phyloP scores from a whole-genome alignment of 2,329 filamentous ascomycete species.

The Scleromitrula shiraiana region DNA sequence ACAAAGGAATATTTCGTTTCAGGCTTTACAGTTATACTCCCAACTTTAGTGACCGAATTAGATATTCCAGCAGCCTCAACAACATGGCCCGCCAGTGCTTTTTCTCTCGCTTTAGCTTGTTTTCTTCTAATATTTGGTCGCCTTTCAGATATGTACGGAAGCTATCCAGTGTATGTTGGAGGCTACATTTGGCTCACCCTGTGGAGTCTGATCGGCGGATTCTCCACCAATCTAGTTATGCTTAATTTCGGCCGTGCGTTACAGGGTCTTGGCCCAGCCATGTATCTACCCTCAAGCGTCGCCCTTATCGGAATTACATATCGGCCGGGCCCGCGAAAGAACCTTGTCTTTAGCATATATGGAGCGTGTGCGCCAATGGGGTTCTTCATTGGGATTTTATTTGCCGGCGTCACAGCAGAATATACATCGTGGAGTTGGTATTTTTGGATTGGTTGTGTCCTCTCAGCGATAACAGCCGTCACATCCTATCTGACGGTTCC shows the following conservation, averaged over 20 bases:
- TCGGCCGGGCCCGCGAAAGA: conserved; percentile 60
- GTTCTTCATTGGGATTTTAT: conserved; percentile 55
- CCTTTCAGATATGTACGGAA: conserved; percentile 55
- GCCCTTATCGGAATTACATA: conserved; percentile 59
- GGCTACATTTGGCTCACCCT: conserved; percentile 57
- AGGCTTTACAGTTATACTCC: conserved; percentile 67
- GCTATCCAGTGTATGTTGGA: conserved; percentile 49
- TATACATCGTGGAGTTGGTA: conserved; percentile 57
- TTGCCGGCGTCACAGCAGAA: conserved; percentile 54
- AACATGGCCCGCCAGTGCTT: conserved; percentile 58
- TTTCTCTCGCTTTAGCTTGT: conserved; percentile 46
- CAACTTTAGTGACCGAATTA: conserved; percentile 53
- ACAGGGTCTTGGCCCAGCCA: conserved; percentile 65
- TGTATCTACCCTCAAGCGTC: conserved; percentile 61
- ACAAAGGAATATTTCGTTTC: conserved; percentile 57
- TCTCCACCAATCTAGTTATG: conserved; percentile 60
- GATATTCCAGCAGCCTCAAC: conserved; percentile 51
- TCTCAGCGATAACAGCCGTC: conserved; percentile 39
- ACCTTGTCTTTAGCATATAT: conserved; percentile 52
- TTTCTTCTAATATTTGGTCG: conserved; percentile 58
- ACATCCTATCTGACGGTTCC: conserved; percentile 43
- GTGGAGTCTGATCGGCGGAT: conserved; percentile 64
- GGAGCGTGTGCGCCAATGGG: conserved; percentile 47
- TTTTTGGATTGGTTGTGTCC: conserved; percentile 56
- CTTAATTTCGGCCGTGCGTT: conserved; percentile 66